Base-by-base conservation (phyloP, 805 yeast species). In the Yamadazyma endophytica region DNA sequence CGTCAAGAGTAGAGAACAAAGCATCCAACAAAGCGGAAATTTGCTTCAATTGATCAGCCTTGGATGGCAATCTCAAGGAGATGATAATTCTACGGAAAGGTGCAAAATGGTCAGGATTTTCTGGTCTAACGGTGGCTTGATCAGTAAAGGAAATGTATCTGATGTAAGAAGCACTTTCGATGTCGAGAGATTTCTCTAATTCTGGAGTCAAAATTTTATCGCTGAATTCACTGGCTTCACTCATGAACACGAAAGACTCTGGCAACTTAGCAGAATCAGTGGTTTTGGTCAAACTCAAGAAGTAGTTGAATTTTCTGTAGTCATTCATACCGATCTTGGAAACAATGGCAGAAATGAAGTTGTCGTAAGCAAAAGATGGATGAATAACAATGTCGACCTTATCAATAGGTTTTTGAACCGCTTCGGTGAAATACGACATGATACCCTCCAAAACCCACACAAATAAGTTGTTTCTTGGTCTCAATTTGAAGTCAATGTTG, bases 171-270 rank as follows among this genome's bases (percentile, higher is more conserved):
- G 64, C 49, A 18, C 75, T 61, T 19, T 65, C 64, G 29, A 36
- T 32, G 17, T 63, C 58, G 32, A 80, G 53, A 28, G 70, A 68
- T 39, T 62, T 53, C n/a, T 56, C 44, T 32, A 66, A 56, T 39
- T 71, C 73, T 17, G 64, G 61, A 31, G 77, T 70, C 43, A 72
- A 68, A 31, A 84, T 61, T 36, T 75, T 63, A 4, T 77, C 86
- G 43, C 81, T 87, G 63, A 85, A 69, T 55, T 90, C 97, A 39
- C 79, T 70, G 35, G 77, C 77, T 68, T 92, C 99, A 46, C 83
- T 69, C 97, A 92, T 89, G 62, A 76, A 86, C 17, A 86, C 95
- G 51, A 72, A 84, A 42, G 82, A 77, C 26, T 61, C 47, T 21
- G 96, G 95, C 46, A 90, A 66, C 43, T 73, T 70, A 17, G 70